Percentiles rank a stretch among this genome's conserved stretches.
Conservation (phyloP, 2,329 filamentous ascomycete species). For the Penicillium sumatraense region DNA sequence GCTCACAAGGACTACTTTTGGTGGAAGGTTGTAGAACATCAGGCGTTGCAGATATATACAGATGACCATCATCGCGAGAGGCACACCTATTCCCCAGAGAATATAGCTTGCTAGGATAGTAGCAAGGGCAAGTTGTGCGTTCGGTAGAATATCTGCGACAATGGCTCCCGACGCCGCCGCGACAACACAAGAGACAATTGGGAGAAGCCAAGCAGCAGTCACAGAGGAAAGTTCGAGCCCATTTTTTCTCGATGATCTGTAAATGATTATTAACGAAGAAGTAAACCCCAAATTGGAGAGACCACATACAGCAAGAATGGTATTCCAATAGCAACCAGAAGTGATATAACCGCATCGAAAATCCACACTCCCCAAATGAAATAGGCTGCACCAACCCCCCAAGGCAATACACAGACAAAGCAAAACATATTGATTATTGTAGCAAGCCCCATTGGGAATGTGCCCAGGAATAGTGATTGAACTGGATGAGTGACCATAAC, state of each 20-base stretch:
- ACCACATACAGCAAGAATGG: constrained; percentile 59
- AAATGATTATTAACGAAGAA: background rate
- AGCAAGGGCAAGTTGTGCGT: constrained; percentile 60
- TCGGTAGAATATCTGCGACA: constrained; percentile 62
- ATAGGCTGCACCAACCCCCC: constrained; percentile 60
- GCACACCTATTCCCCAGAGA: constrained; percentile 70
- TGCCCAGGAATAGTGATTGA: constrained; percentile 68
- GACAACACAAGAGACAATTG: constrained; percentile 70
- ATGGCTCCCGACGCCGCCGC: constrained; percentile 67
- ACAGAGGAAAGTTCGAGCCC: background rate
- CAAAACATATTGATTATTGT: constrained; percentile 69
- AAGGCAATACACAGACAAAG: constrained; percentile 61
- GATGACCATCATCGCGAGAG: constrained; percentile 66
- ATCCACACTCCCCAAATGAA: constrained; percentile 63
- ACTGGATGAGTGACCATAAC: constrained; percentile 68
- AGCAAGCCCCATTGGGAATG: constrained; percentile 69
- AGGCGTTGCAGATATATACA: constrained; percentile 73
- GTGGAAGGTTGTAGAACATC: constrained; percentile 69
- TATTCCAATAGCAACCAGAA: constrained; percentile 56
- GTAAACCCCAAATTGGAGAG: background rate
- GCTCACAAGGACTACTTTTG: constrained; percentile 69
- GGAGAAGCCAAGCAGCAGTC: constrained; percentile 59
- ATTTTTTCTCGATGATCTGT: constrained; percentile 14
- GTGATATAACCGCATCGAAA: constrained; percentile 57
- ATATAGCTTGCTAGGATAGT: constrained; percentile 70